Evolutionary conservation across 305 asterid genomes (phyloP), one percentile per base, ranked within the genome.

Genomic region (Ilex paraguariensis): DNA sequence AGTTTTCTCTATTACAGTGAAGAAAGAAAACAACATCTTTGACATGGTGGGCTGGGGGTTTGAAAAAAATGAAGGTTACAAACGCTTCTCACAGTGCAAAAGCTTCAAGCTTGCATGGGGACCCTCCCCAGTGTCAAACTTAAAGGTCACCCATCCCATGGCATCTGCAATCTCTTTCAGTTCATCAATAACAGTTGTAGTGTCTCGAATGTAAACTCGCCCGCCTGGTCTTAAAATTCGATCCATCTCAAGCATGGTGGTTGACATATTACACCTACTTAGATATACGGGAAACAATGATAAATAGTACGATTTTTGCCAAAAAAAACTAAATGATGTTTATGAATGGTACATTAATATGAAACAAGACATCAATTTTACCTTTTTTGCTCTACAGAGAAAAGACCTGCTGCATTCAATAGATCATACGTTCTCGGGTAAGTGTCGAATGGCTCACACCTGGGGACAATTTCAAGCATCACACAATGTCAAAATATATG

Each of bases 381-480:
- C 93, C 89, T 78, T 54, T 49, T 76, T 61, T 50, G 79, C 63
- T 85, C 89, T 28, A 74, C 77, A 16, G 87, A 78, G 72, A 82
- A 82, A 56, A 85, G 82, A 32, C 82, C 82, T 13, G 61, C 80
- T 48, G 93, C 89, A 55, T 85, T 75, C 64, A 85, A 31, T 64
- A 78, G 56, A 63, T 85, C 93, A 39, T 85, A 85, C 12, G 89
- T 78, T 80, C 93, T 82, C 50, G 93, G 93, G 54, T 79, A 81
- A 17, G 89, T 82, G 65, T 77, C 78, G 30, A 85, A 85, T 14
- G 93, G 87, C 85, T 80, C 82, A 57, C 89, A 85, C 92, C 92
- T 80, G 72, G 10, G 31, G 31, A 17, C 61, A 58, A 30, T 21
- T 21, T 56, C 50, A 13, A 45, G 9, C 13, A 45, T 1, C 50